These are phyloP conservation scores for Trichosanthes cucumerina DNA, from an alignment of 306 rosid genomes.

Conservation along the genomic window DNA sequence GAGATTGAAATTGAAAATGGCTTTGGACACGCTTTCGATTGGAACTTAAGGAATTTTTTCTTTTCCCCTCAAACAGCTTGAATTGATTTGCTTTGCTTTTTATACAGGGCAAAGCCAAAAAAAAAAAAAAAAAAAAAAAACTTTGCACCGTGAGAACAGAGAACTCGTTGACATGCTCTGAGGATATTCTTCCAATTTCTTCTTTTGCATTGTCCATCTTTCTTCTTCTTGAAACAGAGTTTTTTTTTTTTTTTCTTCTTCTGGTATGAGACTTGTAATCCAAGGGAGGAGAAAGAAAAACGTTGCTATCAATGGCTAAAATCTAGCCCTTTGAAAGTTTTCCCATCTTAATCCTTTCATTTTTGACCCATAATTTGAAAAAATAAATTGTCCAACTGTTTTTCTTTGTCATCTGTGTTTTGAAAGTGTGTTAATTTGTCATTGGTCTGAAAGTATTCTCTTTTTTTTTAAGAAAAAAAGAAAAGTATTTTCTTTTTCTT, in stretches of 20 bases:
- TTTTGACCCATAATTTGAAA: not conserved
- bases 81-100: not conserved
- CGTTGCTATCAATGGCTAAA: no score
- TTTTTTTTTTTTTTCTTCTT: not conserved
- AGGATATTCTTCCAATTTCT: not conserved
- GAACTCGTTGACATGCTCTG: not conserved
- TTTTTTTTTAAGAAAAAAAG: no score
- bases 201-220: not conserved
- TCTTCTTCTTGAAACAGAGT: not conserved
- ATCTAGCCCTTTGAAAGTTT: not conserved
- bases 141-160: not conserved
- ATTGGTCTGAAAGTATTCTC: not conserved
- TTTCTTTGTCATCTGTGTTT: no score
- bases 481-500: no score
- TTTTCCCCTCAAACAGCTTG: not conserved
- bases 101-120: not conserved
- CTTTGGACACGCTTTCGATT: not conserved
- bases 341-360: not conserved
- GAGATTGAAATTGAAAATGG: not conserved
- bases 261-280: not conserved
- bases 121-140: not conserved
- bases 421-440: not conserved
- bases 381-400: no score
- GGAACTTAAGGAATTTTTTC: not conserved
- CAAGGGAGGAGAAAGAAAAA: not conserved